Evolutionary conservation across 352 stramenopile species (phyloP).

Genomic region (Globisporangium abappressorium): DNA sequence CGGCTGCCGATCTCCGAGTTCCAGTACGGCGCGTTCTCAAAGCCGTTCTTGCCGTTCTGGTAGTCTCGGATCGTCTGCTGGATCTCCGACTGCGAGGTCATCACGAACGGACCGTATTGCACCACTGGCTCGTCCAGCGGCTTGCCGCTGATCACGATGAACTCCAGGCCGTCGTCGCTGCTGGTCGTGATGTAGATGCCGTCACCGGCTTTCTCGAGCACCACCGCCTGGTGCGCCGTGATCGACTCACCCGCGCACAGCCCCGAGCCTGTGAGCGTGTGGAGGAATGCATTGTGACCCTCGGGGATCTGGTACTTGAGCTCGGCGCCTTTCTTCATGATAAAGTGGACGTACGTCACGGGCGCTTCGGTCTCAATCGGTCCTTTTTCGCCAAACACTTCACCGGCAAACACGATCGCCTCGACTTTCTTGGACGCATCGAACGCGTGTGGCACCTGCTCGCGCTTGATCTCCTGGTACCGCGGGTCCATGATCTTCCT

Average conservation of each 20-base stretch:
- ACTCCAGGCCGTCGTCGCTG: conserved; percentile 35
- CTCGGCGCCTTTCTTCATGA: conserved; percentile 13
- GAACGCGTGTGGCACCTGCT: conserved; percentile 18
- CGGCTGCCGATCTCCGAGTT: conserved; percentile 47
- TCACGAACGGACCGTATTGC: conserved; percentile 74
- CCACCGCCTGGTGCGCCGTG: conserved; percentile 23
- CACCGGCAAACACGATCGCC: conserved; percentile 29
- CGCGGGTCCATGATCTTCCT: conserved; percentile 27
- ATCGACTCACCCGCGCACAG: conserved; percentile 9
- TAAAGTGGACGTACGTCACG: conserved; percentile 32
- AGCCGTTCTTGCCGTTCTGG: conserved; percentile 52
- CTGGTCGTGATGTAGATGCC: conserved; percentile 40
- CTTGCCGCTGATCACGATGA: conserved; percentile 56
- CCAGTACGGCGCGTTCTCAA: conserved; percentile 61
- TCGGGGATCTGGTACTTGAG: conserved; percentile 19
- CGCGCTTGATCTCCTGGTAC: conserved; percentile 29
- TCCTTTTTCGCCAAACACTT: conserved; percentile 24
- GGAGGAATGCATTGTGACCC: conserved; percentile 24
- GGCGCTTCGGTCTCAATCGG: conserved; percentile 25
- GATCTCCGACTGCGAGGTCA: conserved; percentile 57
- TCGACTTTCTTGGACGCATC: conserved; percentile 12
- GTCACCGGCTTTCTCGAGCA: conserved; percentile 47
- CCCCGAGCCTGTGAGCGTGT: conserved; percentile 15
- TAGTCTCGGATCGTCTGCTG: conserved; percentile 56
- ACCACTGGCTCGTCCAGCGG: conserved; percentile 61